phyloP scores from a whole-genome alignment of 192 early-diverging fungal genomes.

The Funneliformis mosseae region DNA sequence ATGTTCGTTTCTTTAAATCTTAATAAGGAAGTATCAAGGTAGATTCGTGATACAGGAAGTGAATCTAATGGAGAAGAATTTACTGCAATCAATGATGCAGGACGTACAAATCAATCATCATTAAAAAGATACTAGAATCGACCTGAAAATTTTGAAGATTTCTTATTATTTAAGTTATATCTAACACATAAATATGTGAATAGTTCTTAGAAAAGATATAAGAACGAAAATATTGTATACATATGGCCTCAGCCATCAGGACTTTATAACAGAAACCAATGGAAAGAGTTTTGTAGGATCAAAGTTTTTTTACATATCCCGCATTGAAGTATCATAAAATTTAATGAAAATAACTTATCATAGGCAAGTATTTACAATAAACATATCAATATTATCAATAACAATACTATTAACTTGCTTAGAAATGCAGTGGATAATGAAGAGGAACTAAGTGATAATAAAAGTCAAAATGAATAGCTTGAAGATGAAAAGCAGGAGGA shows the following conservation, averaged over 20 bases:
- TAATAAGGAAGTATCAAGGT: neutral
- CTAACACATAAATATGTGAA: conserved; percentile 13
- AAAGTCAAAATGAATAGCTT: neutral
- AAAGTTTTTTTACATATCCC: conserved; percentile 1
- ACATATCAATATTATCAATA: neutral
- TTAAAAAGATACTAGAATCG: conserved; percentile 4
- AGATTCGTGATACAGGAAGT: conserved; percentile 2
- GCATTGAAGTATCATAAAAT: neutral
- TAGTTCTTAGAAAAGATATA: neutral
- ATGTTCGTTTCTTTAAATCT: conserved; percentile 12
- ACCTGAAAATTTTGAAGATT: conserved; percentile 12
- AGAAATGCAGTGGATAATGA: neutral
- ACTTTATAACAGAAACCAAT: neutral
- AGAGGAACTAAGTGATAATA: neutral
- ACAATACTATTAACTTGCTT: neutral
- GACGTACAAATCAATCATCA: neutral
- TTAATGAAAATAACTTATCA: neutral
- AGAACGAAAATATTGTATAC: neutral
- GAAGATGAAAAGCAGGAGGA: conserved; percentile 10
- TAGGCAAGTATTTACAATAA: neutral
- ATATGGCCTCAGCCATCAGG: neutral
- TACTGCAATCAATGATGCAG: neutral
- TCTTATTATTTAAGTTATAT: conserved; percentile 13
- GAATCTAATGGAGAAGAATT: neutral
- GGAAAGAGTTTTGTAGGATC: conserved; percentile 14